Conservation (phyloP, 2,329 filamentous ascomycete species). For the Alternaria sp. region DNA sequence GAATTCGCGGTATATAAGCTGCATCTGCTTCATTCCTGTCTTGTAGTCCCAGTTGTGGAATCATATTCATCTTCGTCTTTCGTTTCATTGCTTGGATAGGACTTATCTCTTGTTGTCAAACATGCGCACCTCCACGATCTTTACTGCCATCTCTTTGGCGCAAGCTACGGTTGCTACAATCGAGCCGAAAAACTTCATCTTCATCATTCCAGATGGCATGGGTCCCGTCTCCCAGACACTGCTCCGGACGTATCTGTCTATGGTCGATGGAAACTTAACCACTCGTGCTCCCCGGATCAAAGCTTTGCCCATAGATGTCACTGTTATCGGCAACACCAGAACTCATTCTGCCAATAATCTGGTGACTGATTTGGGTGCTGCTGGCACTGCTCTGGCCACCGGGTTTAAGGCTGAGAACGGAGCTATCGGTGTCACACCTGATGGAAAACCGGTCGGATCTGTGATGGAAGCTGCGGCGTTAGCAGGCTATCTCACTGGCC, state of each 20-base stretch:
- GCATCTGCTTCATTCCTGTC: background rate
- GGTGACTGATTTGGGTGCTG: conserved; percentile 55
- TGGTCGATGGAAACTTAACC: conserved; percentile 30
- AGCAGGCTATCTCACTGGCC: conserved; percentile 53
- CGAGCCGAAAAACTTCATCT: conserved; percentile 32
- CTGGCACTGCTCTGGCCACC: conserved; percentile 53
- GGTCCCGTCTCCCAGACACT: conserved; percentile 36
- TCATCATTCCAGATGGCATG: conserved; percentile 39
- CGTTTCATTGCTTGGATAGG: background rate
- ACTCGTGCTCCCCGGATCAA: conserved; percentile 29
- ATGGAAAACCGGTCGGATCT: conserved; percentile 49
- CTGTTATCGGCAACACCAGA: conserved; percentile 35
- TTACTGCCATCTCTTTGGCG: conserved; percentile 3
- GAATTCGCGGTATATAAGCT: background rate
- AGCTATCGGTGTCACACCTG: conserved; percentile 49
- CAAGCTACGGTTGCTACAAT: conserved; percentile 10
- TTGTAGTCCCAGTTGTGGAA: background rate
- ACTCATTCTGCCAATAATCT: conserved; percentile 45
- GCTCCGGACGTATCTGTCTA: conserved; percentile 33
- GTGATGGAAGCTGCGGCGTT: conserved; percentile 55
- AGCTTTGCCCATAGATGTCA: conserved; percentile 29
- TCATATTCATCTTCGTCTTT: background rate
- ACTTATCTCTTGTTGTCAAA: background rate
- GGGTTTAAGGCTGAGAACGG: conserved; percentile 54
- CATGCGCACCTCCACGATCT: conserved; percentile 3